These are phyloP conservation scores for Suhomyces prunicola DNA, from an alignment of 805 yeast genomes.

Conservation along the genomic window DNA sequence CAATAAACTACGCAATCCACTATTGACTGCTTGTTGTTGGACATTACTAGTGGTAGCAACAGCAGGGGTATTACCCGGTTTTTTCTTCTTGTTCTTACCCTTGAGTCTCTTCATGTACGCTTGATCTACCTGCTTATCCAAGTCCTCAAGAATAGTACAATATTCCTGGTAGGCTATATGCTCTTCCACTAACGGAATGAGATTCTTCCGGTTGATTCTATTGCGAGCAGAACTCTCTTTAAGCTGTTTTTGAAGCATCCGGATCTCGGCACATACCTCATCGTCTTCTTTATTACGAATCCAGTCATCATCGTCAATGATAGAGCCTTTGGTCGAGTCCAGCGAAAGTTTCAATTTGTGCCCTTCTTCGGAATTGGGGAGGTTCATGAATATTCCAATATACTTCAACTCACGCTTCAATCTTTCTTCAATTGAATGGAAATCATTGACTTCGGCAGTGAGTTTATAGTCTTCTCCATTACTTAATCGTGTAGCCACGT, in stretches of 20 bases:
- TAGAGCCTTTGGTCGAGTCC: conserved; percentile 18
- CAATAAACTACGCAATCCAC: conserved; percentile 71
- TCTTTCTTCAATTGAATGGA: conserved; percentile 80
- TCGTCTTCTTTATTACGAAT: conserved; percentile 82
- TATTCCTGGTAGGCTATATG: conserved; percentile 96
- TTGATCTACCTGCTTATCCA: conserved; percentile 96
- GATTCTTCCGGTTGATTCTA: conserved; percentile 57
- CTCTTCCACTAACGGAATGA: conserved; percentile 75
- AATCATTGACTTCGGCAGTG: conserved; percentile 57
- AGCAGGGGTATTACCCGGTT: conserved; percentile 26
- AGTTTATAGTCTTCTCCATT: conserved; percentile 35
- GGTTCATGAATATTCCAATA: conserved; percentile 82
- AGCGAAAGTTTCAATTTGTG: conserved; percentile 13
- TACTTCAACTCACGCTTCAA: conserved; percentile 82
- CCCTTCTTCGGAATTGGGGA: conserved; percentile 34
- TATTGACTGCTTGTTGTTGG: conserved; percentile 69
- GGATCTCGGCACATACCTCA: conserved; percentile 81
- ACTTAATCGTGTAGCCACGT: conserved; percentile 35
- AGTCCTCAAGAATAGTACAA: conserved; percentile 81
- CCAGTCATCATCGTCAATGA: conserved; percentile 70
- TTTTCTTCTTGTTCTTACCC: conserved; percentile 65
- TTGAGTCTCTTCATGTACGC: conserved; percentile 81
- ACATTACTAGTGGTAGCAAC: conserved; percentile 22
- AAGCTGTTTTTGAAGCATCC: conserved; percentile 68
- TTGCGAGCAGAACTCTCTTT: conserved; percentile 60